Evolutionary conservation across 805 yeast genomes (phyloP).

Genomic region (Blastobotrys robertii): DNA sequence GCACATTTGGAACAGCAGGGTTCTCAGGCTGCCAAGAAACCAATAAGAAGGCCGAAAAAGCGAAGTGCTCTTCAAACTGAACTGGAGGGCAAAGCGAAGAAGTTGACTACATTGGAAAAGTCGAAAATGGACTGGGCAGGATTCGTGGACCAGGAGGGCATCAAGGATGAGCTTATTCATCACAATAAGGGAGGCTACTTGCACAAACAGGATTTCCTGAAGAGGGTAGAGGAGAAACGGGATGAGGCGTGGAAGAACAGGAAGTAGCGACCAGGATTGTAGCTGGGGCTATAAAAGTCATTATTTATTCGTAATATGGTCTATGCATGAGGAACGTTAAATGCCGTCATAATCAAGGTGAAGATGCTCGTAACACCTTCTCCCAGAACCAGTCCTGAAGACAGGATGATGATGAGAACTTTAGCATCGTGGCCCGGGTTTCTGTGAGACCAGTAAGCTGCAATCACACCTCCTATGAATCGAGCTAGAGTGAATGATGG

Average conservation of each 20-base stretch:
- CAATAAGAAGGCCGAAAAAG: conserved; percentile 37
- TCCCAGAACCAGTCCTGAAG: conserved; percentile 88
- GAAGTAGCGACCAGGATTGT: background rate
- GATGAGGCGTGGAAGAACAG: conserved; percentile 39
- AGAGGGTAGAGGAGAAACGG: conserved; percentile 54
- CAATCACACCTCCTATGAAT: conserved; percentile 74
- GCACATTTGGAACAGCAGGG: conserved; percentile 49
- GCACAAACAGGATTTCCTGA: conserved; percentile 83
- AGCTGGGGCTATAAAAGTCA: background rate
- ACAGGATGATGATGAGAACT: conserved; percentile 73
- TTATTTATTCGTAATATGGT: background rate
- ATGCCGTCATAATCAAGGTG: conserved; percentile 66
- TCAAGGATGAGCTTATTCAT: conserved; percentile 68
- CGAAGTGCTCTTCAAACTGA: conserved; percentile 72
- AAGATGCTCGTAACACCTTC: conserved; percentile 85
- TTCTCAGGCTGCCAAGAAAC: conserved; percentile 1
- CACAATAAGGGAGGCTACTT: conserved; percentile 86
- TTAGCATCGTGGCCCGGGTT: conserved; percentile 34
- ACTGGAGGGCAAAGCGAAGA: conserved; percentile 58
- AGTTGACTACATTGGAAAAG: conserved; percentile 85
- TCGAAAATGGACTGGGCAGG: conserved; percentile 92
- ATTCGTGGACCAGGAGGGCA: conserved; percentile 79
- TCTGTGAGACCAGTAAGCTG: conserved; percentile 37
- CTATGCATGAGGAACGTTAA: conserved; percentile 52
- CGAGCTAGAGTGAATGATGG: conserved; percentile 92